A percentile compares a stretch with the other conserved stretches of the same genome.
These are phyloP conservation scores for Medicago ruthenica DNA, from an alignment of 306 rosid species.

Conservation along the genomic window DNA sequence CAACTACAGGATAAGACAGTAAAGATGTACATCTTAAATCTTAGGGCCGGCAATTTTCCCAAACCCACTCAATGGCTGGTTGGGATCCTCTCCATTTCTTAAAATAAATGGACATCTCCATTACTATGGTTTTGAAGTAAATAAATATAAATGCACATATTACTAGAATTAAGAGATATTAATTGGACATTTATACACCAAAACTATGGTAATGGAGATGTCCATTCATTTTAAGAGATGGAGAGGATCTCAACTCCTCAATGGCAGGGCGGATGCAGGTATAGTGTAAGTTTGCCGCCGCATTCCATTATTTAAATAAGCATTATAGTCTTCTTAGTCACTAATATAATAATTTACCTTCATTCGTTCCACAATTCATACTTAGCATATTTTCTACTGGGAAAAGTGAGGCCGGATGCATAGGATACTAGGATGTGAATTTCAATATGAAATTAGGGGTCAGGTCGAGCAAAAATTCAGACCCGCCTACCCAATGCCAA, in stretches of 20 bases:
- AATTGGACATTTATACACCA: no score
- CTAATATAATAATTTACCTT: slow-evolving; percentile 16
- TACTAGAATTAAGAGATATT: no score
- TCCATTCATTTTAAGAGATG: no score
- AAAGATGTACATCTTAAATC: slow-evolving; percentile 19
- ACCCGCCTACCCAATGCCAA: not conserved
- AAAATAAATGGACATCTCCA: no score
- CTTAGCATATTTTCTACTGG: not conserved
- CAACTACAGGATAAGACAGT: slow-evolving; percentile 1
- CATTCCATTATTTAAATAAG: slow-evolving; percentile 8
- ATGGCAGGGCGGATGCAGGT: not conserved
- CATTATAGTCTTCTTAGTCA: not conserved
- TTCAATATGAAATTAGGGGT: not conserved
- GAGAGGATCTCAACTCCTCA: not conserved
- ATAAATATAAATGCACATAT: no score
- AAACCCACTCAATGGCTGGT: not conserved
- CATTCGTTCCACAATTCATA: not conserved
- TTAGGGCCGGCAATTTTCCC: not conserved
- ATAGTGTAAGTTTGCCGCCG: not conserved
- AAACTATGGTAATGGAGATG: no score
- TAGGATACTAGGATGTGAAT: not conserved
- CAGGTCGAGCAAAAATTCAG: not conserved
- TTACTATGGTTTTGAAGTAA: no score
- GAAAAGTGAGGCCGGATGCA: not conserved
- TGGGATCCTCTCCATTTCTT: no score